Evolutionary conservation across 345 rosid species (phyloP), one percentile per base, ranked within the genome.

Genomic region (Populus pruinosa): DNA sequence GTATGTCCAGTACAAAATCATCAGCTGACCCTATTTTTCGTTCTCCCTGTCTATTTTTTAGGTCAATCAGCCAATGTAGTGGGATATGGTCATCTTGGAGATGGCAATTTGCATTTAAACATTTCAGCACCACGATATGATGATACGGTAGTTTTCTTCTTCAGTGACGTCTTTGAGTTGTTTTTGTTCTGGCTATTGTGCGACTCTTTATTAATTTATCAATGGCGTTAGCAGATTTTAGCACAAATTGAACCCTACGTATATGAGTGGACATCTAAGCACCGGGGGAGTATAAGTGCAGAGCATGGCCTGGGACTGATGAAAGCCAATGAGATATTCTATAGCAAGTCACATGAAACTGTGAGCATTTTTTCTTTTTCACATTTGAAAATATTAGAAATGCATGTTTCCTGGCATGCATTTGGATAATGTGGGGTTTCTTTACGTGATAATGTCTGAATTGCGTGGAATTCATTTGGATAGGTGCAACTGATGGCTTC

Each of bases 291-390:
- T 82, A 93, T 92, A 82, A 93, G 99, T 75, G 99, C 99, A 0
- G 98, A 96, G 84, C 99, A 96, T 71, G 99, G 99, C 67, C 79
- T 93, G 74, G 99, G 99, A 86, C 85, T 91, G 82, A 91, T 96
- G 99, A 93, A 93, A 86, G 96, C 99, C 76, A 88, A 90, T 70
- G 79, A 91, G 84, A 90, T 93, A 70, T 84, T 83, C 56, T 96
- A 96, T 82, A 96, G 93, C 88, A 96, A 96, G 82, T 77, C 98
- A 38, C 90, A 85, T 67, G 84, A 86, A 92, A 79, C 89, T 6
- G 99, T 95, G 76, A 83, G 97, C 83, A 18, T 41, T 65, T 43
- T 41, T 41, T 10, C 44, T 0, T 41, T 7, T 38, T 38, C 5
- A 25, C 49, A 68, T 10, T 18, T 74, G 67, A 63, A 39, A 71